Evolutionary conservation across 768 basidiomycete genomes (phyloP).

Genomic region (Leccinum subtestaceum): DNA sequence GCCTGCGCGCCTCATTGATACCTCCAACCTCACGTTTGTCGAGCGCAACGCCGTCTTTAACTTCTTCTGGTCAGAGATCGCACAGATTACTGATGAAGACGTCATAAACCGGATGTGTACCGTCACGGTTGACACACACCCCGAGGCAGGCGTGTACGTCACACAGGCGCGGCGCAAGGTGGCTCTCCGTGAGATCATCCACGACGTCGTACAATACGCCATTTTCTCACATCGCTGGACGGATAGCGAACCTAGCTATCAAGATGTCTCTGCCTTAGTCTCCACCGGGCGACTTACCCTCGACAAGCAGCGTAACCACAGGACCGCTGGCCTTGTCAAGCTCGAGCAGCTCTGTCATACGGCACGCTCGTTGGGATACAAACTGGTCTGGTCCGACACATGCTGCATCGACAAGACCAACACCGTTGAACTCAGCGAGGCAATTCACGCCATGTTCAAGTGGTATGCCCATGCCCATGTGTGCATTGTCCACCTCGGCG

Average conservation of each 20-base stretch:
- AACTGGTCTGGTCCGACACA: conserved; percentile 29
- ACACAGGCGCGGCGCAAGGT: not conserved
- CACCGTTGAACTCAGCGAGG: conserved; percentile 28
- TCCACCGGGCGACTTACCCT: not conserved
- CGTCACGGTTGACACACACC: not conserved
- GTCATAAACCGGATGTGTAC: conserved; percentile 2
- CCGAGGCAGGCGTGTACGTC: conserved; percentile 18
- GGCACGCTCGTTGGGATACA: conserved; percentile 18
- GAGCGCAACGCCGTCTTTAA: conserved; percentile 18
- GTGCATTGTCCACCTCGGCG: conserved; percentile 27
- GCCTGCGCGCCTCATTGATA: conserved; percentile 26
- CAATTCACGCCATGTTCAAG: conserved; percentile 33
- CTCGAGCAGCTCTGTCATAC: conserved; percentile 22
- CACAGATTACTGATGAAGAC: conserved; percentile 18
- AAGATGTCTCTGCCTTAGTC: conserved; percentile 7
- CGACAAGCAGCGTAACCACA: conserved; percentile 3
- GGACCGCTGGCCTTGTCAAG: conserved; percentile 13
- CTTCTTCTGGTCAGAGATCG: conserved; percentile 17
- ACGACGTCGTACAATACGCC: conserved; percentile 20
- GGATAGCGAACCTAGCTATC: conserved; percentile 21
- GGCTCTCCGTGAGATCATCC: conserved; percentile 18
- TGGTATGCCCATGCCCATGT: conserved; percentile 32
- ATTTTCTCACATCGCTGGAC: conserved; percentile 30
- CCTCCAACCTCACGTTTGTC: conserved; percentile 20
- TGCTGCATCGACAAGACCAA: conserved; percentile 32